Evolutionary conservation across 192 early-diverging fungal genomes (phyloP), one percentile per base, ranked within the genome.

Genomic region (Gigaspora rosea): DNA sequence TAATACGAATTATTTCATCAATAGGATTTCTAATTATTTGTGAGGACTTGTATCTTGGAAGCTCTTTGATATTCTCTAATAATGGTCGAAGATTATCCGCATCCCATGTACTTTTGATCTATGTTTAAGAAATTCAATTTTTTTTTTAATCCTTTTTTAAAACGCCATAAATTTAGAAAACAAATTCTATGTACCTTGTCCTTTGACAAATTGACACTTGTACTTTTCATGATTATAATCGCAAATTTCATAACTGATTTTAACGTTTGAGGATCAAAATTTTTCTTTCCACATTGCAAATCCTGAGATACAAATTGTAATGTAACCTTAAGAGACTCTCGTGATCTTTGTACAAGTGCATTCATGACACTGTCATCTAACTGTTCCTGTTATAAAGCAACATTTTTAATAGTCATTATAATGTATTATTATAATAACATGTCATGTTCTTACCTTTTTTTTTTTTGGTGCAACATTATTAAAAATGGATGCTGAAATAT

Each of bases 11-110:
- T 27, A 57, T 58, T 73, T 73, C 33, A 20, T 36, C 32, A 13
- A 46, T 13, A 18, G 35, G 36, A 35, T 32, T 13, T 41, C 5
- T 70, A 70, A 70, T 70, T 10, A 8, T 11, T 6, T 70, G 54
- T 2, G 51, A 57, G 20, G 22, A 58, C 41, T 54, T 73, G 13
- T 36, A 58, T 20, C 22, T 70, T 73, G 51, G 48, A 18, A 33
- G 54, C 57, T 57, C 71, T 73, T 73, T 57, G n/a, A 57, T 73
- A 41, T 46, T 52, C 20, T 32, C 20, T 46, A 73, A 48, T 41
- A 73, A 18, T 18, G 13, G 20, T 20, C 41, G 57, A 57, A 73
- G 32, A 13, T 58, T 15, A 10, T n/a, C n/a, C 57, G 49, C 16
- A 58, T 54, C 54, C 54, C 71, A 54, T 20, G 54, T n/a, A 36